Evolutionary conservation across 2,329 filamentous ascomycete genomes (phyloP).

Genomic region (Calonectria montana): DNA sequence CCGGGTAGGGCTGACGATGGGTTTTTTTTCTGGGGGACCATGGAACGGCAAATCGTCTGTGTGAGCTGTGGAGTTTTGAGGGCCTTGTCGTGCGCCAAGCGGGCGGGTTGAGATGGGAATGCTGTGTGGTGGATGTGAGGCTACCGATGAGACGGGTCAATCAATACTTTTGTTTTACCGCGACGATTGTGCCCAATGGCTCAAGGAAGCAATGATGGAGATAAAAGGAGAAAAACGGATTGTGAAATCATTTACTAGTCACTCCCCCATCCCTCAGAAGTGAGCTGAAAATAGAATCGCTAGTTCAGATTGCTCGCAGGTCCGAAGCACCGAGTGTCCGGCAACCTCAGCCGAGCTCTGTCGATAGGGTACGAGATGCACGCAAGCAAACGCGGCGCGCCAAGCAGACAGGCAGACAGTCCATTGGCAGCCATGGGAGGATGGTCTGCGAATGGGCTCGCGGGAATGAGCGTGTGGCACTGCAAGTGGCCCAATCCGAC

Average conservation of each 20-base stretch:
- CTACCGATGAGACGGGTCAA: background rate
- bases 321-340: slow-evolving; percentile 1
- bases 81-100: background rate
- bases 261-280: background rate
- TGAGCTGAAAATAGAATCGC: background rate
- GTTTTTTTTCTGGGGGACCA: background rate
- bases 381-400: background rate
- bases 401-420: background rate
- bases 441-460: slow-evolving; percentile 7
- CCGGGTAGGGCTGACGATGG: slow-evolving; percentile 22
- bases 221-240: too few species aligned
- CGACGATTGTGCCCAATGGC: background rate
- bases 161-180: background rate
- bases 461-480: background rate
- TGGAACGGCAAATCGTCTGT: background rate
- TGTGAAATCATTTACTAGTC: background rate
- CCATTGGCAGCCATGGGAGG: background rate
- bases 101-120: background rate
- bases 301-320: background rate
- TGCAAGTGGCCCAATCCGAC: background rate
- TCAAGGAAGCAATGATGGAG: too few species aligned
- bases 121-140: background rate
- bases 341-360: too few species aligned
- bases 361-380: background rate
- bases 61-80: background rate